A percentile compares a stretch with the other conserved stretches of the same genome.
phyloP scores from a whole-genome alignment of 345 rosid species.

The Euphorbia pulcherrima region DNA sequence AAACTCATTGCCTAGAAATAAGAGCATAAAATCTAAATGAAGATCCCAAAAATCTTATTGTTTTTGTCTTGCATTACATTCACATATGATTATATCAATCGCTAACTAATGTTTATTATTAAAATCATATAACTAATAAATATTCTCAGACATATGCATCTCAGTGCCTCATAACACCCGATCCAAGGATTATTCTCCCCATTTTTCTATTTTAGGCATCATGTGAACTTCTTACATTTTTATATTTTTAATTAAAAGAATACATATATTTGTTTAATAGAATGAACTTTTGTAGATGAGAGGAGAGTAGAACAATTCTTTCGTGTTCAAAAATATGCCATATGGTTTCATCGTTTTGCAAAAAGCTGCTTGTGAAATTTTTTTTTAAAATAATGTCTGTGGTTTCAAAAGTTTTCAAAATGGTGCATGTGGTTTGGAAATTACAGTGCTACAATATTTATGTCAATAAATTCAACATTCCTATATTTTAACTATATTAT shows the following conservation, averaged over 20 bases:
- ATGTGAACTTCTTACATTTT: conserved; percentile 11
- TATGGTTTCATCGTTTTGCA: too few relatives aligned
- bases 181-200: conserved; percentile 24
- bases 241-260: background rate
- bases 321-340: too few relatives aligned
- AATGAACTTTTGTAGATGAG: background rate
- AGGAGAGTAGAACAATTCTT: background rate
- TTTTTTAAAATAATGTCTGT: too few relatives aligned
- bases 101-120: background rate
- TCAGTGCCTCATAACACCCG: conserved; percentile 14
- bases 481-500: too few relatives aligned
- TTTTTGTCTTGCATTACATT: conserved; percentile 1
- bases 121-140: background rate
- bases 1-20: background rate
- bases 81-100: too few relatives aligned
- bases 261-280: background rate
- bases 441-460: too few relatives aligned
- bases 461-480: too few relatives aligned
- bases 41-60: background rate
- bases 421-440: too few relatives aligned
- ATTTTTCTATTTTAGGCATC: background rate
- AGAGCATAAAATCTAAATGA: conserved; percentile 1
- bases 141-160: conserved; percentile 28
- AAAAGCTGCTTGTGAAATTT: too few relatives aligned
- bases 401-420: too few relatives aligned